phyloP scores from a whole-genome alignment of 2,329 filamentous ascomycete genomes.

The Chaetomium olivaceum region DNA sequence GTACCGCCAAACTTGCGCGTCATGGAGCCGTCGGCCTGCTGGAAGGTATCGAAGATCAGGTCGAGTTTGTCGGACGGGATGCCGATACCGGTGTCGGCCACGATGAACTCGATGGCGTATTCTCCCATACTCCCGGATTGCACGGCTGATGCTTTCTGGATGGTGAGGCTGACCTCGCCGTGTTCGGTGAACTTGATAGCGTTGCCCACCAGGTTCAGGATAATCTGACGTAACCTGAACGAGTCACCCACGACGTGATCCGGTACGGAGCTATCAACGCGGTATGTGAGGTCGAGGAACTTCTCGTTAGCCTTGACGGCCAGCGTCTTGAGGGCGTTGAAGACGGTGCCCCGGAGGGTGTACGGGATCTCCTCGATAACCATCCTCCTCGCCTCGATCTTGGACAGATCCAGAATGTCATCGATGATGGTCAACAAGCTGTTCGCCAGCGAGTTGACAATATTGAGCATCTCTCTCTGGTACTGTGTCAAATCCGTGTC shows the following conservation, averaged over 20 bases:
- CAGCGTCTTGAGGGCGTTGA: constrained; percentile 94
- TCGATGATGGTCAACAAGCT: constrained; percentile 97
- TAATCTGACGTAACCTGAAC: constrained; percentile 94
- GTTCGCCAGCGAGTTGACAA: constrained; percentile 94
- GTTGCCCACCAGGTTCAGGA: constrained; percentile 94
- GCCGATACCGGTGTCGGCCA: constrained; percentile 94
- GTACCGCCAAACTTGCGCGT: constrained; percentile 95
- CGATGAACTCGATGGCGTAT: constrained; percentile 93
- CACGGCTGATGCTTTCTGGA: constrained; percentile 67
- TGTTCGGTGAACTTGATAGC: constrained; percentile 99
- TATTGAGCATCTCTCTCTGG: constrained; percentile 97
- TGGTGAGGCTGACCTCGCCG: constrained; percentile 93
- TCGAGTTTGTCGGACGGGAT: constrained; percentile 95
- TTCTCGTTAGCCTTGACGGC: constrained; percentile 98
- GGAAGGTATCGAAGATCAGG: constrained; percentile 98
- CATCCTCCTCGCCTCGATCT: constrained; percentile 95
- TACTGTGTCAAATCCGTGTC: constrained; percentile 94
- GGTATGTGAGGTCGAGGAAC: constrained; percentile 87
- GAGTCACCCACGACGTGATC: constrained; percentile 96
- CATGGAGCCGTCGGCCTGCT: constrained; percentile 95
- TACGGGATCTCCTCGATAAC: constrained; percentile 98
- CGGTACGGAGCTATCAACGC: constrained; percentile 88
- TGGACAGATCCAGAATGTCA: constrained; percentile 71
- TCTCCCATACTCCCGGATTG: constrained; percentile 68
- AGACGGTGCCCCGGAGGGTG: constrained; percentile 88